These are phyloP conservation scores for Fraxinus floribunda DNA, from an alignment of 305 asterid species.

Conservation along the genomic window DNA sequence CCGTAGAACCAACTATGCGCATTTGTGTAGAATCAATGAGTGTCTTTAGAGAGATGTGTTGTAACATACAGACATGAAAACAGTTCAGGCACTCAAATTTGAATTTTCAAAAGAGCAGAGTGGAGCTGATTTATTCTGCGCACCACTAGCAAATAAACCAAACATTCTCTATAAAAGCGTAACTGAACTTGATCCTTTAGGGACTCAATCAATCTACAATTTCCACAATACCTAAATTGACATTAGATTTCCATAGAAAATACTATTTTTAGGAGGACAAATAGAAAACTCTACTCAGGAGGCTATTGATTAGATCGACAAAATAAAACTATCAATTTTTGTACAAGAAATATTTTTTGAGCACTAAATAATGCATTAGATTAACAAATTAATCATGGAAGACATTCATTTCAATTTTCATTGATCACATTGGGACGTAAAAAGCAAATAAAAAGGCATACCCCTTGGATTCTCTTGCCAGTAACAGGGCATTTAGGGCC, in stretches of 20 bases:
- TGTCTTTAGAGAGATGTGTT: not conserved
- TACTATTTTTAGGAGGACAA: not conserved
- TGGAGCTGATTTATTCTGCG: not conserved
- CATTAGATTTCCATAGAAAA: not conserved
- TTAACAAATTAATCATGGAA: not conserved
- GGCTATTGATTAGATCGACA: not conserved
- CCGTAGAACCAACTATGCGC: not conserved
- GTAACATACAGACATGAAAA: not conserved
- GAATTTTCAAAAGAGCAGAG: not conserved
- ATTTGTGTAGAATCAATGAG: not conserved
- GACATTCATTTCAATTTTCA: not conserved
- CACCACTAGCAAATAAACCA: not conserved
- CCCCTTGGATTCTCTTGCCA: constrained; percentile 24
- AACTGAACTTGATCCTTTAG: not conserved
- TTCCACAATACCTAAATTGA: not conserved
- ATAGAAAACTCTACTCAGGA: not conserved
- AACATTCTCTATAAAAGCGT: not conserved
- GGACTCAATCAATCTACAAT: not conserved
- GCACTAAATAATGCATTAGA: not conserved
- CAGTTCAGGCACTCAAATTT: not conserved
- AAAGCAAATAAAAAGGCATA: not conserved
- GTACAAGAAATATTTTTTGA: not conserved
- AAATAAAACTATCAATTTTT: not conserved
- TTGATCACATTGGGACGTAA: not conserved
- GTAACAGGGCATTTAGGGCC: constrained; percentile 25